Conservation (phyloP, 108 stramenopile species). For the Nitzschia palea region DNA sequence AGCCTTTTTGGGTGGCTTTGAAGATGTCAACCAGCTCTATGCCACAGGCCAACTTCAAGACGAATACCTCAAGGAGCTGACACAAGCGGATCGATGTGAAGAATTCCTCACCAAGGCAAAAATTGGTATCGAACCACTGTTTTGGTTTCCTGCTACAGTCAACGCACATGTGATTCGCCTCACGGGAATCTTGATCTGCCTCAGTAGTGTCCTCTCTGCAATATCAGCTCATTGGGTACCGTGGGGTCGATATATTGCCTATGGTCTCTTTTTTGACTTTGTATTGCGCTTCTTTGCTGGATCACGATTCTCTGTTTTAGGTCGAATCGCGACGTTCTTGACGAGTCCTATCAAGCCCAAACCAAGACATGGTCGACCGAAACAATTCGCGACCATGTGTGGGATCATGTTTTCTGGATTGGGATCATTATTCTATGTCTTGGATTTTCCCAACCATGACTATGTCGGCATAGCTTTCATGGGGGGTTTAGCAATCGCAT, state of each 20-base stretch:
- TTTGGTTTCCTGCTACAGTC: constrained; percentile 41
- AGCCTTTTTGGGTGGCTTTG: constrained; percentile 42
- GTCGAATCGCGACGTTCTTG: constrained; percentile 31
- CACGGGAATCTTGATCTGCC: constrained; percentile 21
- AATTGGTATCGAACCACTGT: constrained; percentile 8
- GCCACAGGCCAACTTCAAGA: constrained; percentile 11
- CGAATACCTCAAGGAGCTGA: constrained; percentile 3
- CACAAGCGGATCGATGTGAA: constrained; percentile 1
- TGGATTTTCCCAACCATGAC: constrained; percentile 25
- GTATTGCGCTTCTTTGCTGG: constrained; percentile 25
- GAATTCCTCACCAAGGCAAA: constrained; percentile 3
- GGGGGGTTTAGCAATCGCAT: constrained; percentile 23
- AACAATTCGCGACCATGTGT: constrained; percentile 38
- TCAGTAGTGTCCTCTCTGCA: constrained; percentile 18
- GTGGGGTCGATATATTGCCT: constrained; percentile 33
- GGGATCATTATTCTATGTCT: constrained; percentile 31
- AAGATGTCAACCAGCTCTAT: constrained; percentile 26
- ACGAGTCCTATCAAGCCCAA: constrained; percentile 16
- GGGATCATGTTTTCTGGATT: constrained; percentile 25
- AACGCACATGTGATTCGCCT: constrained; percentile 36
- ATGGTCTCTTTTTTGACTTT: constrained; percentile 26
- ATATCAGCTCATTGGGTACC: constrained; percentile 1
- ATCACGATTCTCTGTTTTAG: constrained; percentile 20
- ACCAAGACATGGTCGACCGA: constrained; percentile 28
- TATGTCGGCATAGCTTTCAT: constrained; percentile 27